Conservation (phyloP, 2,329 filamentous ascomycete genomes). For the Conoideocrella luteorostrata region DNA sequence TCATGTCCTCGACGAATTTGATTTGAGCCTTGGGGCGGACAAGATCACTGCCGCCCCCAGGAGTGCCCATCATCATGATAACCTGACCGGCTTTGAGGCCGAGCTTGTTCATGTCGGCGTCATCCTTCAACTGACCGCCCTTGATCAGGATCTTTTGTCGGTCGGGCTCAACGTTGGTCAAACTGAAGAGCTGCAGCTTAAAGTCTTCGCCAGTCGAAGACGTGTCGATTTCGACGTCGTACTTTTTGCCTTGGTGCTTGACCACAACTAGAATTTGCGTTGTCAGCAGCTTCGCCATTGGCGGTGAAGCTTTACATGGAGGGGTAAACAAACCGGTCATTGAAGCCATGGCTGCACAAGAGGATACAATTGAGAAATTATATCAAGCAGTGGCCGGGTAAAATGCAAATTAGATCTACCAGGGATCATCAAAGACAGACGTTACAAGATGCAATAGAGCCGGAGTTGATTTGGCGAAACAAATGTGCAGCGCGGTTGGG, state of each 20-base stretch:
- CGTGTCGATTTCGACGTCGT: conserved; percentile 88
- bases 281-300: conserved; percentile 13
- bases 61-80: conserved; percentile 96
- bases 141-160: conserved; percentile 95
- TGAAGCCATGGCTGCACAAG: conserved; percentile 35
- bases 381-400: no score
- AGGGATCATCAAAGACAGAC: no score
- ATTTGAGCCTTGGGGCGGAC: conserved; percentile 72
- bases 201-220: conserved; percentile 82
- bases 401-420: no score
- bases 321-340: conserved; percentile 41
- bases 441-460: no score
- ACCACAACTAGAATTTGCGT: conserved; percentile 60
- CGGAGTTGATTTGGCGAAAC: background rate
- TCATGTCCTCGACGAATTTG: conserved; percentile 97
- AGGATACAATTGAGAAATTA: background rate
- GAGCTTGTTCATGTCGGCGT: conserved; percentile 77
- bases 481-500: background rate
- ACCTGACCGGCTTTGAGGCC: conserved; percentile 78
- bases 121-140: conserved; percentile 91
- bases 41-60: conserved; percentile 56
- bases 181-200: conserved; percentile 90
- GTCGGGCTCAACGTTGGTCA: conserved; percentile 93
- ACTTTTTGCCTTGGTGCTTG: conserved; percentile 92
- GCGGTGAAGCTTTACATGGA: conserved; percentile 8